Base-by-base conservation (phyloP, 2,329 filamentous ascomycete species). In the Calonectria ilicicola region DNA sequence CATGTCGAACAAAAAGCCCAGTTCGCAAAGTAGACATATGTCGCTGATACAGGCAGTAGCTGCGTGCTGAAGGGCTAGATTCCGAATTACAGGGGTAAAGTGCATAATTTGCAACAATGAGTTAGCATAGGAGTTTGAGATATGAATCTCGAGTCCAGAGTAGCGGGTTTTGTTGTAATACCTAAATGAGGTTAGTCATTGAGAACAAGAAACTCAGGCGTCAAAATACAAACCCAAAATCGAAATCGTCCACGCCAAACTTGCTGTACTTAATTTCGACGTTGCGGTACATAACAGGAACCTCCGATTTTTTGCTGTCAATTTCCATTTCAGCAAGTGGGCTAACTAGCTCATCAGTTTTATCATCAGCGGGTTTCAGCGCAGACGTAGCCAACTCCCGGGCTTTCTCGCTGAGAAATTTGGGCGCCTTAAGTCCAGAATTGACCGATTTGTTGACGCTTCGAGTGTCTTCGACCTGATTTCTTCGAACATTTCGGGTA, bases 191-290 rank as follows among this genome's bases (percentile, higher is more conserved):
- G 70, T 81, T 29, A 82, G 79, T 49, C n/a, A 62, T 32, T 21
- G 7, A 1, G 32, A n/a, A 17, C 8, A 23, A 63, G 15, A 35
- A n/a, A n/a, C n/a, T n/a, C 1, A 35, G 9, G 66, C 71, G 58
- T 19, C 15, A 14, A 60, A 74, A 29, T n/a, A 23, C 32, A 47
- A 14, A 95, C 92, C 94, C 93, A 84, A 99, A 99, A 83, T 99
- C 97, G 82, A 99, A 99, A 83, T 99, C 97, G 80, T 98, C 96
- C n/a, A 99, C 95, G 23, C 97, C 97, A 83, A 98, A 99, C 82
- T 95, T 97, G 88, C 96, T 98, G 86, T 98, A 99, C 82, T 98
- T 98, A 85, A 99, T 99, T 83, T 98, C 96, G 14, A 98, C 94
- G 79, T 95, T 96, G 75, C 94, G 93, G 83, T 99, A 99, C 86